Evolutionary conservation across 331 rosid genomes (phyloP).

Genomic region (Phaseolus coccineus): DNA sequence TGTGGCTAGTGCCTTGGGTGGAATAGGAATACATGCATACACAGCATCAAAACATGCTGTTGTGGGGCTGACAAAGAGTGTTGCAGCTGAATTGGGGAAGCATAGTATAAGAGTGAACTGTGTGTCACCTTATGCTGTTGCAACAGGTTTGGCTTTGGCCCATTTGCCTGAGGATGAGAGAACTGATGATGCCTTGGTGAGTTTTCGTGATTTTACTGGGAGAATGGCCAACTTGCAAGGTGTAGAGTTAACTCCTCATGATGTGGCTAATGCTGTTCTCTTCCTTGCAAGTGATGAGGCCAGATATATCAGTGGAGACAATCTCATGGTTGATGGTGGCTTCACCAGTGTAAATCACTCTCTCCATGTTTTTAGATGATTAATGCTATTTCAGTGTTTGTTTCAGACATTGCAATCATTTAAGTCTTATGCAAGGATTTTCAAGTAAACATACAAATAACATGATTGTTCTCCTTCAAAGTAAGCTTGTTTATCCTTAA

Average conservation of each 20-base stretch:
- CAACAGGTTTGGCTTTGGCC: slow-evolving; percentile 70
- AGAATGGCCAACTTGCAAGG: slow-evolving; percentile 76
- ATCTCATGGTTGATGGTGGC: slow-evolving; percentile 88
- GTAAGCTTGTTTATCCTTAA: background rate
- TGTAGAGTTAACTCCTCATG: slow-evolving; percentile 61
- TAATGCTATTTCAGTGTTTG: background rate
- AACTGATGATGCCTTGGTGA: slow-evolving; percentile 57
- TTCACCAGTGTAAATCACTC: slow-evolving; percentile 41
- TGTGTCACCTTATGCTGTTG: slow-evolving; percentile 70
- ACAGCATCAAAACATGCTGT: slow-evolving; percentile 85
- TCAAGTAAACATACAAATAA: slow-evolving; percentile 3
- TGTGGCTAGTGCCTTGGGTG: slow-evolving; percentile 65
- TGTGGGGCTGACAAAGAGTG: slow-evolving; percentile 74
- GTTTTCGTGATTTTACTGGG: slow-evolving; percentile 54
- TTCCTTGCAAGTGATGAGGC: slow-evolving; percentile 89
- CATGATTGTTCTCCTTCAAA: background rate
- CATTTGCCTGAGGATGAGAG: slow-evolving; percentile 77
- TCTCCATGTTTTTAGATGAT: background rate
- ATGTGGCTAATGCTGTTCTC: slow-evolving; percentile 86
- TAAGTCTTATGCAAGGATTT: background rate
- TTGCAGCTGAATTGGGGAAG: slow-evolving; percentile 85
- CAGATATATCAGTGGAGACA: slow-evolving; percentile 73
- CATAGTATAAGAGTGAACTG: slow-evolving; percentile 89
- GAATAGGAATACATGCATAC: slow-evolving; percentile 72
- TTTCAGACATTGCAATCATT: slow-evolving; percentile 16